Conservation (phyloP, 164 flowering plant genomes). For the Houttuynia cordata region DNA sequence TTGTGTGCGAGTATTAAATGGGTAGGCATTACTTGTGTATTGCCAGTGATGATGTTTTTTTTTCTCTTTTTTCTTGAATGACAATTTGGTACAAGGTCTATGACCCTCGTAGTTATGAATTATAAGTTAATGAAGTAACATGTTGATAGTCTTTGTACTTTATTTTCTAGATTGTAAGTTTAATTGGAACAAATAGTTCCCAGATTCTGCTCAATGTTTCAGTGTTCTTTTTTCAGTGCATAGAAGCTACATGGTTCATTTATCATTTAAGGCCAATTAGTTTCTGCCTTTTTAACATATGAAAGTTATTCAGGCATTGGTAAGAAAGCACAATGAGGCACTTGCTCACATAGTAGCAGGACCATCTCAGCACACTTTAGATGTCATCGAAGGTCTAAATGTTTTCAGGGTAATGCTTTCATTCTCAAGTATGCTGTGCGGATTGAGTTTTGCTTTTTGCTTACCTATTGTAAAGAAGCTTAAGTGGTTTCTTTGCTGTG, state of each 20-base stretch:
- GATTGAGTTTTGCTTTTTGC: background rate
- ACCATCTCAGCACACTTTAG: conserved; percentile 50
- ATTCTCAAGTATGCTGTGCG: background rate
- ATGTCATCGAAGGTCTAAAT: conserved; percentile 40
- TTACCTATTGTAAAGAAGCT: background rate
- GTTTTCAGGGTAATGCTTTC: conserved; percentile 32
- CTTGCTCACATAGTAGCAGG: conserved; percentile 54
- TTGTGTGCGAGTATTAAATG: too few relatives aligned
- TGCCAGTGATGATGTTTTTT: background rate
- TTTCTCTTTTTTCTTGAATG: background rate
- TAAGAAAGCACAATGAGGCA: conserved; percentile 40
- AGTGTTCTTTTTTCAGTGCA: background rate
- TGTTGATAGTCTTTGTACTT: too few relatives aligned
- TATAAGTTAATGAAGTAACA: too few relatives aligned
- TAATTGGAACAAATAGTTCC: background rate
- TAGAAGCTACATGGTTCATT: background rate
- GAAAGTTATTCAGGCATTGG: background rate
- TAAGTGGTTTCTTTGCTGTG: conserved; percentile 1
- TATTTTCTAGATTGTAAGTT: background rate
- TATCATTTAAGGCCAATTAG: background rate
- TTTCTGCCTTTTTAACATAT: background rate
- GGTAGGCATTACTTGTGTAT: background rate
- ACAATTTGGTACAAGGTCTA: too few relatives aligned
- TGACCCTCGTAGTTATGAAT: too few relatives aligned
- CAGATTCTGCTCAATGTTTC: background rate